Conservation (phyloP, 164 flowering plant genomes). For the Liriodendron chinense region DNA sequence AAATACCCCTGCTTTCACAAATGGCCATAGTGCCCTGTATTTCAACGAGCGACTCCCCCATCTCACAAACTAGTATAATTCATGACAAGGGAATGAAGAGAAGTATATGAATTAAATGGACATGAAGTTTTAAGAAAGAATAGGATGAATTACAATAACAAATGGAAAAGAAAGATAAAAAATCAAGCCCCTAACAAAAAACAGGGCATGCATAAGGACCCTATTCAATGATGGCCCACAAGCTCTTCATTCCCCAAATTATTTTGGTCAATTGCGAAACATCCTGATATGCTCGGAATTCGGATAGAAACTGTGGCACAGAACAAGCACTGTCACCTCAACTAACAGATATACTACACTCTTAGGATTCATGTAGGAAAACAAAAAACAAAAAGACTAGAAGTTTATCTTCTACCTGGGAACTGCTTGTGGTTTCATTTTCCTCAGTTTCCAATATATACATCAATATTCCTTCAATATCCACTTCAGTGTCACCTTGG, state of each 20-base stretch:
- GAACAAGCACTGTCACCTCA: neutral
- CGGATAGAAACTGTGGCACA: neutral
- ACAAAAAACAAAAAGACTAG: neutral
- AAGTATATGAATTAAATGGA: neutral
- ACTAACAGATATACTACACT: neutral
- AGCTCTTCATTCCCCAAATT: too few relatives aligned
- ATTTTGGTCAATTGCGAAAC: too few relatives aligned
- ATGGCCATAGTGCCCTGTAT: constrained; percentile 1
- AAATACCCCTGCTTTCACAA: neutral
- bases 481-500: constrained; percentile 2
- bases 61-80: too few relatives aligned
- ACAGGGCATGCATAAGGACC: too few relatives aligned
- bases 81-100: neutral
- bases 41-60: neutral
- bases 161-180: neutral
- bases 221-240: too few relatives aligned
- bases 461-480: neutral
- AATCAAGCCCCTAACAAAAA: neutral
- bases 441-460: neutral
- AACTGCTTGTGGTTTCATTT: constrained; percentile 8
- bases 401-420: constrained; percentile 24
- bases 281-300: too few relatives aligned
- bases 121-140: neutral
- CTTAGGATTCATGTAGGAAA: too few relatives aligned
- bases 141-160: neutral